phyloP scores from a whole-genome alignment of 2,329 filamentous ascomycete species.

The Talaromyces sp. region DNA sequence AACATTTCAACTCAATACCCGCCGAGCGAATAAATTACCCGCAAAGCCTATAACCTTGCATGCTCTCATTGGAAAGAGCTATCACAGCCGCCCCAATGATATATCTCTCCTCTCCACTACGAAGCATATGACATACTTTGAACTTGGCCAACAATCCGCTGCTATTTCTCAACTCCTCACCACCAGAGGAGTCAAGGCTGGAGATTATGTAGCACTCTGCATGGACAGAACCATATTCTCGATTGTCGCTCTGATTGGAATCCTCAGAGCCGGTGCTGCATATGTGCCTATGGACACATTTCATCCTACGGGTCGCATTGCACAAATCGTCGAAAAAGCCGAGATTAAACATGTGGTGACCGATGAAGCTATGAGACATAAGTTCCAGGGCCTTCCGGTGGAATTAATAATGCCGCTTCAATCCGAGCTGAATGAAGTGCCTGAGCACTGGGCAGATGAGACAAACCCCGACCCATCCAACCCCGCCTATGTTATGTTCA shows the following conservation, averaged over 20 bases:
- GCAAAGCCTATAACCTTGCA: background rate
- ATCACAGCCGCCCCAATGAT: background rate
- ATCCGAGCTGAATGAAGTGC: background rate
- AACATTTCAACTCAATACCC: background rate
- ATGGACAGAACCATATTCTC: background rate
- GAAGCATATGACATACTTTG: background rate
- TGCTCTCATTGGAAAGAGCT: background rate
- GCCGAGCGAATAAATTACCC: background rate
- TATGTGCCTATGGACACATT: background rate
- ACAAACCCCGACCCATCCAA: background rate
- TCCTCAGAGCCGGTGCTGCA: background rate
- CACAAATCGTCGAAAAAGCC: constrained; percentile 2
- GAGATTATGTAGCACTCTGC: background rate
- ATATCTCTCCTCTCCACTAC: background rate
- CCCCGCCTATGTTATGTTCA: constrained; percentile 33
- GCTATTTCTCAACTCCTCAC: background rate
- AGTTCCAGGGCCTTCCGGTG: background rate
- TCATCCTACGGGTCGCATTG: background rate
- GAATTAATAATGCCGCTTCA: background rate
- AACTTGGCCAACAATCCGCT: background rate
- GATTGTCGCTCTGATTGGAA: background rate
- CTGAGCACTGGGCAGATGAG: background rate
- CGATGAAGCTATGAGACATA: background rate
- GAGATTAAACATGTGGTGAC: constrained; percentile 3
- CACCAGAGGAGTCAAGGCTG: background rate